These are phyloP conservation scores for Lodderomyces parapsilosis DNA, from an alignment of 1,139 yeast genomes.

Conservation along the genomic window DNA sequence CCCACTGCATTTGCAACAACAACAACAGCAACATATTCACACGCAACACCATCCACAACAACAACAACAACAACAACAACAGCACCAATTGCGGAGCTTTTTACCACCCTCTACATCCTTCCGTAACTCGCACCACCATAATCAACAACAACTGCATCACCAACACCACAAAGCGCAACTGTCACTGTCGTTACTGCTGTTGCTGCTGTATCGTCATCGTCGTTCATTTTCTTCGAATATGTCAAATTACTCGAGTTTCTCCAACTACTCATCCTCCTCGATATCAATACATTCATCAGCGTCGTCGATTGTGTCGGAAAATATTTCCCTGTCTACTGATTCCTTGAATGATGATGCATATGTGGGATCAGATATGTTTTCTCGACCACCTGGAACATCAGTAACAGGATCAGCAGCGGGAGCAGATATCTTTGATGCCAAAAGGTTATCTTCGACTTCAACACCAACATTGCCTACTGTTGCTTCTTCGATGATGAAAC, in stretches of 20 bases:
- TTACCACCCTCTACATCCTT: too few relatives aligned
- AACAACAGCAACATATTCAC: not conserved
- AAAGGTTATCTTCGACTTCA: not conserved
- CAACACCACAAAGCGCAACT: not conserved
- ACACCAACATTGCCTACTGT: not conserved
- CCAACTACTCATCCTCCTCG: conserved; percentile 21
- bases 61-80: not conserved
- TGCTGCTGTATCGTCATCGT: conserved; percentile 13
- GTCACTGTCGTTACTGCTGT: conserved; percentile 1
- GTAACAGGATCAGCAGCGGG: conserved; percentile 7
- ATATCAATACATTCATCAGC: conserved; percentile 13
- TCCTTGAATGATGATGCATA: conserved; percentile 26
- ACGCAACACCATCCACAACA: not conserved
- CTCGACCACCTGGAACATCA: not conserved
- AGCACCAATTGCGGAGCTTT: too few relatives aligned
- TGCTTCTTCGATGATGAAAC: conserved; percentile 13
- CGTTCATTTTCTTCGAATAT: conserved; percentile 20
- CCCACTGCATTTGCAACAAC: not conserved
- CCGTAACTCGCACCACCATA: too few relatives aligned
- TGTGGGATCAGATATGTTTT: not conserved
- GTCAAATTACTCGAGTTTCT: conserved; percentile 21
- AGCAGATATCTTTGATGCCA: conserved; percentile 3
- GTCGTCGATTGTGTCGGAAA: conserved; percentile 28
- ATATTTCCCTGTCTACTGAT: conserved; percentile 26
- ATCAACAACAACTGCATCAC: conserved; percentile 4